Evolutionary conservation across 345 rosid species (phyloP), one percentile per base, ranked within the genome.

Genomic region (Camelina sativa): DNA sequence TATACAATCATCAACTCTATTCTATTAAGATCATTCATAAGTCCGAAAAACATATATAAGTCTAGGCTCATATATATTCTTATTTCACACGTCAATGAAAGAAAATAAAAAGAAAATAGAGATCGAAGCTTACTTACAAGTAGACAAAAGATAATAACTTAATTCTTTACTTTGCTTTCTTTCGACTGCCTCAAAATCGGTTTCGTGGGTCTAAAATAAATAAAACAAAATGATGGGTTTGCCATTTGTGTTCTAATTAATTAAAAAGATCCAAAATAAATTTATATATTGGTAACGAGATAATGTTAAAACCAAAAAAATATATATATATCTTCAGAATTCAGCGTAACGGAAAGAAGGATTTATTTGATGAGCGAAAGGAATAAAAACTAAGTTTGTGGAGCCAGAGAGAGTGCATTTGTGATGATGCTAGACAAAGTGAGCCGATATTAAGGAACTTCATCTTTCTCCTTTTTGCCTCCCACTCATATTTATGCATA

Each of bases 401-500:
- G 79, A 76, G 74, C 74, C 79, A 61, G 16, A 68, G 60, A 61
- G 75, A 16, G 58, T 68, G 65, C 41, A 69, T 69, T 12, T 65
- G 73, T 71, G 19, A 77, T 77, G 76, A 64, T 77, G 57, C 11
- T 65, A 13, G 72, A 71, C 72, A 71, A 71, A 71, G 76, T 51
- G 57, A 72, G 51, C 73, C 80, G 76, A 77, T 65, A 71, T 77
- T 64, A 77, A 65, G 80, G 80, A 77, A 59, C 76, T 71, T 71
- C 40, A 25, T 64, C 48, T 65, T 69, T 71, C 35, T 65, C 16
- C 72, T 70, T 76, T 77, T 77, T 71, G 76, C 72, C 80, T 77
- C 55, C 72, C 80, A 77, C 76, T 77, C 61, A 65, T 70, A 37
- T 37, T 55, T 35, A 47, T 23, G 8, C 63, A 75, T 67, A 68